Evolutionary conservation across 768 basidiomycete genomes (phyloP).

Genomic region (Tulasnella sp.): DNA sequence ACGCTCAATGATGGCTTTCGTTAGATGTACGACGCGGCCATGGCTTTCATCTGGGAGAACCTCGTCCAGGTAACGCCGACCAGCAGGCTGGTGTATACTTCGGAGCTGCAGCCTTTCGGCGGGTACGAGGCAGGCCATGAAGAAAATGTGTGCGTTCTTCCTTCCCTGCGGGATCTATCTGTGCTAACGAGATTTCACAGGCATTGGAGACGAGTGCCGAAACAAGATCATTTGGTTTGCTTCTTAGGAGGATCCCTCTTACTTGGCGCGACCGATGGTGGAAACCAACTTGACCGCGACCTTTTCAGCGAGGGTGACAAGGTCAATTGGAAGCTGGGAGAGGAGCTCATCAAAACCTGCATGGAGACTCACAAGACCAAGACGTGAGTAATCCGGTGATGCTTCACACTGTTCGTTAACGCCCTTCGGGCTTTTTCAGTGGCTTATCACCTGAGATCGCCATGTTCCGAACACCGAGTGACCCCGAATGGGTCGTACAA

Average conservation of each 20-base stretch:
- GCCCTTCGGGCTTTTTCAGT: conserved; percentile 28
- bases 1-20: background rate
- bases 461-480: conserved; percentile 61
- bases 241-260: conserved; percentile 92
- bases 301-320: conserved; percentile 51
- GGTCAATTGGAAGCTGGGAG: conserved; percentile 66
- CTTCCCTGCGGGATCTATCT: too few species aligned
- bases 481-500: conserved; percentile 36
- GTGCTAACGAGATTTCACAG: conserved; percentile 27
- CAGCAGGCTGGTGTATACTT: conserved; percentile 61
- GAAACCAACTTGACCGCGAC: conserved; percentile 25
- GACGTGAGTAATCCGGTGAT: conserved; percentile 41
- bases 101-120: conserved; percentile 42
- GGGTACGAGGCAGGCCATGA: background rate
- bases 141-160: background rate
- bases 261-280: conserved; percentile 72
- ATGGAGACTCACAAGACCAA: conserved; percentile 74
- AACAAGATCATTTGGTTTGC: conserved; percentile 94
- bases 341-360: conserved; percentile 77
- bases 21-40: conserved; percentile 83
- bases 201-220: conserved; percentile 62
- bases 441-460: conserved; percentile 84
- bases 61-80: conserved; percentile 54
- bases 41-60: conserved; percentile 64
- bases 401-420: background rate